phyloP scores from a whole-genome alignment of 805 yeast genomes.

The Metschnikowia santaceciliae region DNA sequence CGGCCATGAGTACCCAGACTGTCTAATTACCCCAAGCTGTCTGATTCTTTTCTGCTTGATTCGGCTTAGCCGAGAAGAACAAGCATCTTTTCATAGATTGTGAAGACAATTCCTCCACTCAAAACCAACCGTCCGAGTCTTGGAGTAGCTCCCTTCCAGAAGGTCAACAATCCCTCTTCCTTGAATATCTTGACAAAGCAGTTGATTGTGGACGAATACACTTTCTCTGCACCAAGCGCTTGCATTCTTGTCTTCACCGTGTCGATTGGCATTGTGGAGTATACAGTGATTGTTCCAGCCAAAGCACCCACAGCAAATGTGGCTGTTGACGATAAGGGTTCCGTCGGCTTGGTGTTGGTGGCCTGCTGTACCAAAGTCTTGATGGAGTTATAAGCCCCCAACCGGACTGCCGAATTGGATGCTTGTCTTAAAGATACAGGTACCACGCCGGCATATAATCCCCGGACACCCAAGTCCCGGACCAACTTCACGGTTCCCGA shows the following conservation, averaged over 20 bases:
- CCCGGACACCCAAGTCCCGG: conserved; percentile 74
- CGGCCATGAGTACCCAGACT: no score
- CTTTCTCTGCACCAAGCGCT: conserved; percentile 69
- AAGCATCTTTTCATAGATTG: conserved; percentile 89
- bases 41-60: neutral
- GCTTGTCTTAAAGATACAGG: conserved; percentile 97
- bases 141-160: conserved; percentile 99
- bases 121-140: conserved; percentile 86
- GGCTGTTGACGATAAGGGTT: conserved; percentile 70
- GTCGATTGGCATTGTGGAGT: conserved; percentile 92
- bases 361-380: conserved; percentile 73
- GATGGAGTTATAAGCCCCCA: conserved; percentile 89
- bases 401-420: conserved; percentile 88
- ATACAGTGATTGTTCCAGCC: conserved; percentile 86
- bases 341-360: conserved; percentile 59
- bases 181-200: conserved; percentile 77
- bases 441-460: conserved; percentile 81
- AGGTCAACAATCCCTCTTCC: conserved; percentile 85
- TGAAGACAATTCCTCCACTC: conserved; percentile 96
- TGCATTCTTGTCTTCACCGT: conserved; percentile 98
- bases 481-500: conserved; percentile 64
- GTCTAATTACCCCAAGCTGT: no score
- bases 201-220: conserved; percentile 71
- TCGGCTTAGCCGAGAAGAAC: conserved; percentile 43
- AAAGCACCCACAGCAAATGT: conserved; percentile 89